These are phyloP conservation scores for Plasmodium blacklocki DNA, from an alignment of 169 alveolate genomes.

Conservation along the genomic window DNA sequence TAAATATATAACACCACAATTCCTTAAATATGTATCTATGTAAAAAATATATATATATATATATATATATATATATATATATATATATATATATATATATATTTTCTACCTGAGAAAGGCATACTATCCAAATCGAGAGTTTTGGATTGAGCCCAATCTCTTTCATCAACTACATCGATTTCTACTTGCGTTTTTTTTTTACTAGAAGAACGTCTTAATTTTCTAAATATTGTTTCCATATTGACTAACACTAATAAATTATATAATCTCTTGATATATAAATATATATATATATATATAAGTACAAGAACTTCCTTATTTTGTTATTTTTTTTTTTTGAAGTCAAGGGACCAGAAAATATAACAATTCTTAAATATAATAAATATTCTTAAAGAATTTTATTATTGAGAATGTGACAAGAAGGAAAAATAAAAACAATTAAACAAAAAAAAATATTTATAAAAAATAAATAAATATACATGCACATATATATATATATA, in stretches of 20 bases:
- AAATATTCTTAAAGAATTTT: too few species aligned
- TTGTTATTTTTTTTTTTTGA: too few species aligned
- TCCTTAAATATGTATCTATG: background rate
- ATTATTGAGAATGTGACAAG: too few species aligned
- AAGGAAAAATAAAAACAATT: too few species aligned
- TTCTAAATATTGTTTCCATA: conserved; percentile 71
- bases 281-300: conserved; percentile 1
- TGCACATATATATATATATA: too few species aligned
- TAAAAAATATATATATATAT: background rate
- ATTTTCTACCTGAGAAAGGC: background rate
- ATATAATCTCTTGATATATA: background rate
- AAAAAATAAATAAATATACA: too few species aligned
- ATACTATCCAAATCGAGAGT: conserved; percentile 68
- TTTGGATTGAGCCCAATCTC: conserved; percentile 63
- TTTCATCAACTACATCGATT: conserved; percentile 58
- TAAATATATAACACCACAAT: background rate
- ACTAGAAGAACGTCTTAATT: conserved; percentile 53
- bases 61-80: background rate
- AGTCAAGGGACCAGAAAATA: too few species aligned
- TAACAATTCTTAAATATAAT: too few species aligned
- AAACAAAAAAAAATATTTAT: too few species aligned
- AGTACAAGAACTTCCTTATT: background rate
- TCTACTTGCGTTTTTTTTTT: conserved; percentile 40
- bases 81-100: background rate
- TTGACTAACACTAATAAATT: background rate